Conservation (phyloP, 495 filamentous ascomycete species). For the Xylaria cubensis region DNA sequence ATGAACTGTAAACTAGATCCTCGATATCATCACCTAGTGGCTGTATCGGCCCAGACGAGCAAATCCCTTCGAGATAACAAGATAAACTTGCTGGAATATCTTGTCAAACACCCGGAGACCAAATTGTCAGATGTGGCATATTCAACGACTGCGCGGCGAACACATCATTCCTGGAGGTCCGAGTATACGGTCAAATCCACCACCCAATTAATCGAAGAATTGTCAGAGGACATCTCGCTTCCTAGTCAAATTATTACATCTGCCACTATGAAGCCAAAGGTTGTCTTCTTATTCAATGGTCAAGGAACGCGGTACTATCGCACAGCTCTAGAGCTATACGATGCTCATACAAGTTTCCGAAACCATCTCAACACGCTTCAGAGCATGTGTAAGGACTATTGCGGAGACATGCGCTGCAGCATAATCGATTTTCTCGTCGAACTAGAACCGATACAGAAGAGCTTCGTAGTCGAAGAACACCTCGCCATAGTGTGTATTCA, state of each 20-base stretch:
- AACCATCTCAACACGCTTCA: not conserved
- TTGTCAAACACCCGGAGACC: slow-evolving; percentile 45
- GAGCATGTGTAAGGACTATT: slow-evolving; percentile 57
- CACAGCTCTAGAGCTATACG: slow-evolving; percentile 14
- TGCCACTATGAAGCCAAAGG: slow-evolving; percentile 35
- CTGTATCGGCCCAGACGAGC: slow-evolving; percentile 49
- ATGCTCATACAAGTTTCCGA: not conserved
- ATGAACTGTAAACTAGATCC: not conserved
- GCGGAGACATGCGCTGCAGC: slow-evolving; percentile 48
- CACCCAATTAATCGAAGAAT: not conserved
- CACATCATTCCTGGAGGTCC: slow-evolving; percentile 21
- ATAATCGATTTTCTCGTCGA: not conserved
- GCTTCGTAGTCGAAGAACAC: not conserved
- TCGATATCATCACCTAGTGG: slow-evolving; percentile 42
- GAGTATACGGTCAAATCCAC: slow-evolving; percentile 26
- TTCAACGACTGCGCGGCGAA: slow-evolving; percentile 19
- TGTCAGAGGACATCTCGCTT: slow-evolving; percentile 22
- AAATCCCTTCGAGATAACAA: slow-evolving; percentile 40
- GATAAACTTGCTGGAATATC: slow-evolving; percentile 45
- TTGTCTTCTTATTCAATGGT: slow-evolving; percentile 64
- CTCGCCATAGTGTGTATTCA: slow-evolving; percentile 15
- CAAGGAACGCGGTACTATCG: slow-evolving; percentile 49
- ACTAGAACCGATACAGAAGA: not conserved
- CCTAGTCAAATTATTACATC: not conserved
- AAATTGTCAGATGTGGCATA: slow-evolving; percentile 55